These are phyloP conservation scores for Penicillium atrosanguineum DNA, from an alignment of 495 filamentous ascomycete genomes.

Conservation along the genomic window DNA sequence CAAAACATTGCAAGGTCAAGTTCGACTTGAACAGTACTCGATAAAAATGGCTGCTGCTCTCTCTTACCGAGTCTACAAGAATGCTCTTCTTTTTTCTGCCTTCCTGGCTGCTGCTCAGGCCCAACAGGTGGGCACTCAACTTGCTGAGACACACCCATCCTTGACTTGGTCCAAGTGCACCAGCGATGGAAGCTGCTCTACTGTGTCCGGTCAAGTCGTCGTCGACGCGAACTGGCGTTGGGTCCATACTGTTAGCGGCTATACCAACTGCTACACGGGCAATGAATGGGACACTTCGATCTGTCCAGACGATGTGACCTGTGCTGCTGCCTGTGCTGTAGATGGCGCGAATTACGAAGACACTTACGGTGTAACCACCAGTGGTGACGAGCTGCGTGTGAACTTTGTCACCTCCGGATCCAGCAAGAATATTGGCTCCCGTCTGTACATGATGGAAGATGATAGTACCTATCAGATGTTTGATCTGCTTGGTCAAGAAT, in stretches of 20 bases:
- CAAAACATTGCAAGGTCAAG: not conserved
- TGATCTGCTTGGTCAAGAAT: constrained; percentile 58
- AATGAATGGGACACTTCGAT: constrained; percentile 52
- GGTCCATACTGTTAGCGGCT: constrained; percentile 50
- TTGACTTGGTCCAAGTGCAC: constrained; percentile 58
- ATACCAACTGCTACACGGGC: constrained; percentile 65
- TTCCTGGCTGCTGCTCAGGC: constrained; percentile 26
- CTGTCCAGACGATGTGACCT: constrained; percentile 53
- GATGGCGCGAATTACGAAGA: constrained; percentile 58
- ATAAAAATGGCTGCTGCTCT: constrained; percentile 18
- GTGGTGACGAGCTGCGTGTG: constrained; percentile 52
- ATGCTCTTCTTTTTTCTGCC: constrained; percentile 20
- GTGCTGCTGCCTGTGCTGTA: constrained; percentile 57
- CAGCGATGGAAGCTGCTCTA: constrained; percentile 48
- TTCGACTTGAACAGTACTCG: not conserved
- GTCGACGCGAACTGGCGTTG: constrained; percentile 67
- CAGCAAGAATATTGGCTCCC: constrained; percentile 52
- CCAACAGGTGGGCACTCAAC: constrained; percentile 47
- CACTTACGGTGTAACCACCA: constrained; percentile 56
- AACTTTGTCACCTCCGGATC: constrained; percentile 49
- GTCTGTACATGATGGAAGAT: constrained; percentile 58
- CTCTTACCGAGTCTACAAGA: constrained; percentile 23
- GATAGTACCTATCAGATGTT: constrained; percentile 59
- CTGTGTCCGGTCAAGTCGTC: constrained; percentile 51
- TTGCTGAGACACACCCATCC: constrained; percentile 57